phyloP scores from a whole-genome alignment of 139 green algal genomes.

The Coelastrella sp. region DNA sequence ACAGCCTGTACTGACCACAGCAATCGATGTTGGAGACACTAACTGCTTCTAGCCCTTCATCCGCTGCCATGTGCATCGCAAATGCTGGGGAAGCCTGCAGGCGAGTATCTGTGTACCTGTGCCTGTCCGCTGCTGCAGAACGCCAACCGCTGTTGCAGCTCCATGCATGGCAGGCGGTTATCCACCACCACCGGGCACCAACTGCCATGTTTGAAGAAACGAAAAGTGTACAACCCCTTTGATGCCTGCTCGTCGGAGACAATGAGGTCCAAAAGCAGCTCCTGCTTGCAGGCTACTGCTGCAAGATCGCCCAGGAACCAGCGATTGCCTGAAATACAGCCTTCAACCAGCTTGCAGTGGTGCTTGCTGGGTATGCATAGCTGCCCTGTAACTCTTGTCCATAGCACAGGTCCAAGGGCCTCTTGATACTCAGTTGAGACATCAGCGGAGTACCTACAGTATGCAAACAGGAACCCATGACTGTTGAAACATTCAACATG shows the following conservation, averaged over 20 bases:
- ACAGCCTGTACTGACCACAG: too few species aligned
- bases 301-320: conserved; percentile 24
- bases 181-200: conserved; percentile 25
- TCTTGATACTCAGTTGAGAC: not conserved
- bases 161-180: conserved; percentile 32
- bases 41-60: too few species aligned
- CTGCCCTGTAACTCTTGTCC: conserved; percentile 10
- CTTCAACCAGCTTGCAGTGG: conserved; percentile 1
- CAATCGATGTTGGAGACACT: too few species aligned
- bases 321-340: not conserved
- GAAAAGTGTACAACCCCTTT: not conserved
- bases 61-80: too few species aligned
- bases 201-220: conserved; percentile 40
- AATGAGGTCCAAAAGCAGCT: conserved; percentile 36
- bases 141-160: conserved; percentile 18
- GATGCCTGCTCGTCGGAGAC: conserved; percentile 5
- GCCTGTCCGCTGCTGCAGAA: conserved; percentile 13
- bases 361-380: not conserved
- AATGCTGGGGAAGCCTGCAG: not conserved
- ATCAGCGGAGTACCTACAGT: not conserved
- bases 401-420: conserved; percentile 5
- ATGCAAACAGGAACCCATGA: not conserved
- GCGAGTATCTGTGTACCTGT: conserved; percentile 10
- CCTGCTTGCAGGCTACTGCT: conserved; percentile 5
- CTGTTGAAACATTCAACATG: too few species aligned